Evolutionary conservation across 148 eudicot species (phyloP).

Genomic region (Diospyros kaki): DNA sequence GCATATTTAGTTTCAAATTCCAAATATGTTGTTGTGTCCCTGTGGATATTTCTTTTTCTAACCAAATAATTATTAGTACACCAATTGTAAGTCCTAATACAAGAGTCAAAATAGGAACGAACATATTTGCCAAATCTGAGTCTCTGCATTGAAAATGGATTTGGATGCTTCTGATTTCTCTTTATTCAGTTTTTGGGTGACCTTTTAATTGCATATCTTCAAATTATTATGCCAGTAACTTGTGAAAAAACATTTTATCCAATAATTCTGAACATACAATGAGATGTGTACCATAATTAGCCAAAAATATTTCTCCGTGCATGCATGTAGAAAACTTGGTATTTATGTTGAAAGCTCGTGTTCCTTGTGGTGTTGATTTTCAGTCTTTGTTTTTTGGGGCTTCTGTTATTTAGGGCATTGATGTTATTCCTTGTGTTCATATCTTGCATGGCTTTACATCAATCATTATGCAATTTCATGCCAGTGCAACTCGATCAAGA

Average conservation of each 20-base stretch:
- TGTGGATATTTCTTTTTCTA: too few relatives aligned
- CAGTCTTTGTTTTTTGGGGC: background rate
- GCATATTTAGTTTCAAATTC: too few relatives aligned
- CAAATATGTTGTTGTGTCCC: too few relatives aligned
- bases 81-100: background rate
- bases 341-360: too few relatives aligned
- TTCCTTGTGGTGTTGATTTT: background rate
- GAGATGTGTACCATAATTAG: background rate
- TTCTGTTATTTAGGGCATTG: background rate
- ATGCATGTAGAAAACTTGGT: background rate
- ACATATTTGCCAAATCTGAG: background rate
- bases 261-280: too few relatives aligned
- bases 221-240: background rate
- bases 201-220: background rate
- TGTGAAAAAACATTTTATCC: too few relatives aligned
- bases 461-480: too few relatives aligned
- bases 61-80: background rate
- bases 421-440: background rate
- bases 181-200: background rate
- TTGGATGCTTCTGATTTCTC: background rate
- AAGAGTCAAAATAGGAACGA: background rate
- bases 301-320: background rate
- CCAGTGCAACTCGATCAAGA: background rate
- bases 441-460: constrained; percentile 2
- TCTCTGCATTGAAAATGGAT: too few relatives aligned